These are phyloP conservation scores for Abelmoschus esculentus DNA, from an alignment of 345 rosid genomes.

Conservation along the genomic window DNA sequence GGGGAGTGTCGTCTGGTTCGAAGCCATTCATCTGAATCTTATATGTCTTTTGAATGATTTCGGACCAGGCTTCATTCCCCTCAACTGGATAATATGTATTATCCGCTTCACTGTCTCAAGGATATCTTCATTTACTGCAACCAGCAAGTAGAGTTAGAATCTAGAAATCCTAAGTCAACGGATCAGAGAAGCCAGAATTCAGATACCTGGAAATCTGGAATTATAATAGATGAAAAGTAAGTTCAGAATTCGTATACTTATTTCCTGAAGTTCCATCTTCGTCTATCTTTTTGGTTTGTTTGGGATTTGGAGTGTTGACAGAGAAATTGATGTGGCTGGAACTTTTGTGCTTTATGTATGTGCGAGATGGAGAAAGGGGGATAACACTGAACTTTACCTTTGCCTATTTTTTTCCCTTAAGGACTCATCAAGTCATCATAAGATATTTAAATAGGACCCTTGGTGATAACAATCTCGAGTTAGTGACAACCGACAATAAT, in stretches of 20 bases:
- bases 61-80: conserved; percentile 99
- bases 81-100: conserved; percentile 27
- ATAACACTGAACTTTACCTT: too few species aligned
- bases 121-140: neutral
- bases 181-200: neutral
- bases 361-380: too few species aligned
- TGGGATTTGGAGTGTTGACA: neutral
- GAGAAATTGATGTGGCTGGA: neutral
- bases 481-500: too few species aligned
- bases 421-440: too few species aligned
- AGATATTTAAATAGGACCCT: too few species aligned
- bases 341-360: too few species aligned
- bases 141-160: neutral
- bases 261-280: conserved; percentile 5
- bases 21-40: conserved; percentile 33
- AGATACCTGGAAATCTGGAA: neutral
- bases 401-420: too few species aligned
- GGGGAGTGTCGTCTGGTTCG: conserved; percentile 87
- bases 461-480: too few species aligned
- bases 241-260: neutral
- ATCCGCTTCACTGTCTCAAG: neutral
- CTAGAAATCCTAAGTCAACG: neutral
- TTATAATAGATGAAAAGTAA: neutral
- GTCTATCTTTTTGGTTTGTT: conserved; percentile 1
- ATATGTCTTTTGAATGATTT: conserved; percentile 31